These are phyloP conservation scores for Aspergillus baeticus DNA, from an alignment of 495 filamentous ascomycete genomes.

Conservation along the genomic window DNA sequence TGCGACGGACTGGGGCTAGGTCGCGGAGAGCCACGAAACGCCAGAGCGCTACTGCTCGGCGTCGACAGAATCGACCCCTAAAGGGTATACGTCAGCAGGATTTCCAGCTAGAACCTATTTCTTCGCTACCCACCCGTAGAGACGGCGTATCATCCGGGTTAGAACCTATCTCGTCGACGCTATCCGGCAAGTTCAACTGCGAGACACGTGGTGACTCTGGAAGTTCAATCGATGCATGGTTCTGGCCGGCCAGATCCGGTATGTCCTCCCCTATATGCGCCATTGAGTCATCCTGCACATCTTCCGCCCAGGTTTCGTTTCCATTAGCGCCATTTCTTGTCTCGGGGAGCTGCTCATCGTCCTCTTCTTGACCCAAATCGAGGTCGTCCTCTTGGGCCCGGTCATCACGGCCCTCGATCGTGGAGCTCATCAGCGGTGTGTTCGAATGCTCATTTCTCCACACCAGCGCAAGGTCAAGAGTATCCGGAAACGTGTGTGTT, in stretches of 20 bases:
- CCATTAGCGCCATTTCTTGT: slow-evolving; percentile 25
- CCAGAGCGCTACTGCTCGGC: slow-evolving; percentile 61
- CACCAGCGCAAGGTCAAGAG: neutral
- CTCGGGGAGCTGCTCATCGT: slow-evolving; percentile 23
- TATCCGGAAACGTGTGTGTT: neutral
- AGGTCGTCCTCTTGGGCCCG: slow-evolving; percentile 49
- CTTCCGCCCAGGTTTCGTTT: slow-evolving; percentile 13
- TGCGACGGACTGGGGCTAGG: slow-evolving; percentile 73
- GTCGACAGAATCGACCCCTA: slow-evolving; percentile 84
- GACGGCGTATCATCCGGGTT: slow-evolving; percentile 90
- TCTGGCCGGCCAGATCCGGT: slow-evolving; percentile 26
- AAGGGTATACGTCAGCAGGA: slow-evolving; percentile 21
- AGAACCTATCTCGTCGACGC: slow-evolving; percentile 56
- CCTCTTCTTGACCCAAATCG: slow-evolving; percentile 39
- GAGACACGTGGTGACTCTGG: slow-evolving; percentile 20
- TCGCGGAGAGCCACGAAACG: slow-evolving; percentile 47
- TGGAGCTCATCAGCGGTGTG: slow-evolving; percentile 50
- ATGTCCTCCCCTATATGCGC: slow-evolving; percentile 28
- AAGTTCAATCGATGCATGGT: slow-evolving; percentile 18
- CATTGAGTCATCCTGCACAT: slow-evolving; percentile 15
- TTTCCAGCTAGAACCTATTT: neutral
- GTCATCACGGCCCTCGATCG: slow-evolving; percentile 46
- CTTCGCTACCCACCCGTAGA: slow-evolving; percentile 62
- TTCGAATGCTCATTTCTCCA: slow-evolving; percentile 46
- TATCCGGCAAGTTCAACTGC: slow-evolving; percentile 25